phyloP scores from a whole-genome alignment of 345 rosid genomes.

The Aquilaria sinensis region DNA sequence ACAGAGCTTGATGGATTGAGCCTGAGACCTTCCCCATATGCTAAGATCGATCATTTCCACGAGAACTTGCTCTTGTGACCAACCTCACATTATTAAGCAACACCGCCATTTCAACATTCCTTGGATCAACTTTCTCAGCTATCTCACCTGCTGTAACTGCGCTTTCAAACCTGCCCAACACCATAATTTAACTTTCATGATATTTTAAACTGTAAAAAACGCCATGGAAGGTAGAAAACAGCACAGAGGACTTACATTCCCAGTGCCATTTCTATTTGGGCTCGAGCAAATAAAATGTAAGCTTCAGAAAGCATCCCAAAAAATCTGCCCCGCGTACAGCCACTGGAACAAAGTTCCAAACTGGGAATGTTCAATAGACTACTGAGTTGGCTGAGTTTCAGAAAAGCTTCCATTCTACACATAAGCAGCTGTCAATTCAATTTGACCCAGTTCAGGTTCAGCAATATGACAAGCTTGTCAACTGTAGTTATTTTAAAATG shows the following conservation, averaged over 20 bases:
- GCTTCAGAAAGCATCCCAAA: conserved; percentile 85
- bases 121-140: conserved; percentile 65
- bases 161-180: conserved; percentile 73
- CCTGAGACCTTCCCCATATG: conserved; percentile 85
- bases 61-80: conserved; percentile 68
- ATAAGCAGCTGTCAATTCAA: conserved; percentile 76
- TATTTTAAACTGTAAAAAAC: too few relatives aligned
- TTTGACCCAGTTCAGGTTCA: conserved; percentile 26
- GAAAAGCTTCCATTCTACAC: conserved; percentile 93
- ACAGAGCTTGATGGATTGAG: conserved; percentile 74
- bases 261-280: conserved; percentile 83
- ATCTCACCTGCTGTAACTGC: conserved; percentile 77
- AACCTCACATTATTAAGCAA: conserved; percentile 55
- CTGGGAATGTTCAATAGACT: conserved; percentile 40
- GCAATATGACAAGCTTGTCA: too few relatives aligned
- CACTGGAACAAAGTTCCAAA: conserved; percentile 30
- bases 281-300: conserved; percentile 54
- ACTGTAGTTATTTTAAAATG: too few relatives aligned
- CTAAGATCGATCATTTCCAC: conserved; percentile 85
- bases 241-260: conserved; percentile 65
- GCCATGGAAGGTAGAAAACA: too few relatives aligned
- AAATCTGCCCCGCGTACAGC: conserved; percentile 39
- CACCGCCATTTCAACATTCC: conserved; percentile 56
- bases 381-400: conserved; percentile 76
- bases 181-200: background rate